Conservation (phyloP, 202 grass and related monocot genomes). For the Eragrostis tef region DNA sequence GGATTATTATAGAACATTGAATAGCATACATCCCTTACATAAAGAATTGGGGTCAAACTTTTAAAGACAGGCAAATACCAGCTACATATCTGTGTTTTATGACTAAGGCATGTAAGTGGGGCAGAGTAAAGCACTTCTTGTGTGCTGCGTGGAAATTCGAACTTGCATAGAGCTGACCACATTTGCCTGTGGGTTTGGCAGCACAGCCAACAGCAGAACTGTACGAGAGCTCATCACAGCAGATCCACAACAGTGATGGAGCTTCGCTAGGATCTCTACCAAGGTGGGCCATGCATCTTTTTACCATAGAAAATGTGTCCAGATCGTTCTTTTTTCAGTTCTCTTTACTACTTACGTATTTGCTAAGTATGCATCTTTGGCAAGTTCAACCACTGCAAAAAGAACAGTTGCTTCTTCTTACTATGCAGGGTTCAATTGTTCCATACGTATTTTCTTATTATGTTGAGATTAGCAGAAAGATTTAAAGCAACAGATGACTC, state of each 20-base stretch:
- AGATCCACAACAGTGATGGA: no score
- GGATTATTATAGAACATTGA: no score
- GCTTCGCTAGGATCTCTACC: no score
- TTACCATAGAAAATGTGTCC: no score
- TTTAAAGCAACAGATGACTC: no score
- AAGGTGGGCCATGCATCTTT: no score
- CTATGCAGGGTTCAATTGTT: neutral
- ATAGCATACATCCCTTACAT: no score
- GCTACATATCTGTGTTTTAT: neutral
- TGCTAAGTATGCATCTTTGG: no score
- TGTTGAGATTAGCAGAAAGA: neutral
- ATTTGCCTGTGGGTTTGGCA: neutral
- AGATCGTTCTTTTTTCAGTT: no score
- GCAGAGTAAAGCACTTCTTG: neutral
- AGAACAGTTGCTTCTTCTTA: neutral
- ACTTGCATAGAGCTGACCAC: neutral
- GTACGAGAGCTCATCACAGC: neutral
- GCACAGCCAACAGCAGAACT: neutral
- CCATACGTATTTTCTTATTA: neutral
- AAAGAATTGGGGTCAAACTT: no score
- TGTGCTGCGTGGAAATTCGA: neutral
- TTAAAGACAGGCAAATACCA: no score
- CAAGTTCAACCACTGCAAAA: neutral
- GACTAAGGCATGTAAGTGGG: neutral
- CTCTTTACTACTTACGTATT: no score